Percentiles rank a stretch among this genome's conserved stretches.
Evolutionary conservation across 805 yeast genomes (phyloP).

Genomic region (Candida lessepsii): DNA sequence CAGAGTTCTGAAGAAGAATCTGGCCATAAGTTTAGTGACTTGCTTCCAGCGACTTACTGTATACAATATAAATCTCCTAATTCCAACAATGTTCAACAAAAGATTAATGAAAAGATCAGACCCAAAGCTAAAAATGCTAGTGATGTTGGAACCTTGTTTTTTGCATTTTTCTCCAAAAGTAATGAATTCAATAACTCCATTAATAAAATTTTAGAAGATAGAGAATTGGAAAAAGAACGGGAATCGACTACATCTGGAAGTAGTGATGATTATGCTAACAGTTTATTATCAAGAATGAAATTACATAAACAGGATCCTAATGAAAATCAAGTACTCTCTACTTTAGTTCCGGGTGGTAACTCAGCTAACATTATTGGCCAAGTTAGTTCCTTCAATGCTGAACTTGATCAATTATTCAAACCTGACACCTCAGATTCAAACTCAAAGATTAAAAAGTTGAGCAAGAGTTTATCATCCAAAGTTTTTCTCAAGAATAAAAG

Average conservation of each 20-base stretch:
- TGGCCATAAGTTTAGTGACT: slow-evolving; percentile 11
- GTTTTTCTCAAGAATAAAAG: slow-evolving; percentile 2
- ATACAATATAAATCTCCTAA: slow-evolving; percentile 1
- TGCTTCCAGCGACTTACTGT: slow-evolving; percentile 13
- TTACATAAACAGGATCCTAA: not conserved
- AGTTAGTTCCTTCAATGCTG: slow-evolving; percentile 9
- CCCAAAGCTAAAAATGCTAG: not conserved
- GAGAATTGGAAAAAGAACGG: slow-evolving; percentile 3
- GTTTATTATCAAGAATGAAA: slow-evolving; percentile 1
- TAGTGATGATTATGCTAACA: slow-evolving; percentile 1
- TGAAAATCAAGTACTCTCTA: slow-evolving; percentile 7
- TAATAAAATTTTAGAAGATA: slow-evolving; percentile 23
- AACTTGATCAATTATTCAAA: slow-evolving; percentile 1
- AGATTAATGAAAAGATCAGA: slow-evolving; percentile 11
- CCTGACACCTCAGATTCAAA: not conserved
- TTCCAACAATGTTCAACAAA: slow-evolving; percentile 8
- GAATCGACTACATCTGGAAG: not conserved
- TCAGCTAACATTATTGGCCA: slow-evolving; percentile 14
- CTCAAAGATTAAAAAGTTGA: slow-evolving; percentile 14
- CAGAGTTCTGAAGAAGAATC: slow-evolving; percentile 13
- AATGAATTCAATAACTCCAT: slow-evolving; percentile 41
- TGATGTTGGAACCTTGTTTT: slow-evolving; percentile 60
- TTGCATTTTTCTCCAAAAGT: slow-evolving; percentile 63
- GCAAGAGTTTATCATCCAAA: slow-evolving; percentile 11
- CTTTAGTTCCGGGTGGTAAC: slow-evolving; percentile 13